phyloP scores from a whole-genome alignment of 2,329 filamentous ascomycete species.

The Ophiostoma ulmi region DNA sequence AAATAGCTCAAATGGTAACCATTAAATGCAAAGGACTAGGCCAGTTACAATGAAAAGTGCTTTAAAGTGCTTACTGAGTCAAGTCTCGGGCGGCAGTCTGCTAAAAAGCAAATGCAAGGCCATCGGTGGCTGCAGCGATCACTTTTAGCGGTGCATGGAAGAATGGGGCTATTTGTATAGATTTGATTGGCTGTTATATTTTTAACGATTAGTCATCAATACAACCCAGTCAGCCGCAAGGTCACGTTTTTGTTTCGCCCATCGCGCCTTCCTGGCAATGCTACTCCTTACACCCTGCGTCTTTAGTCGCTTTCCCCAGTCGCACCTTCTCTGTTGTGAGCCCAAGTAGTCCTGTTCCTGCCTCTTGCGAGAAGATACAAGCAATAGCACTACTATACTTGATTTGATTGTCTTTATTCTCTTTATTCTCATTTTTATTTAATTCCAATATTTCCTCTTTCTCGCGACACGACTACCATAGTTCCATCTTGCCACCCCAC shows the following conservation, averaged over 20 bases:
- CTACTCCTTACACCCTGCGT: background rate
- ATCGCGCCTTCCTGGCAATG: background rate
- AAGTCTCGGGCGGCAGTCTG: background rate
- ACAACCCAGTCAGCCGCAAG: background rate
- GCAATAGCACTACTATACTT: background rate
- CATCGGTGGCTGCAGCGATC: constrained; percentile 12
- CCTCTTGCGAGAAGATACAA: background rate
- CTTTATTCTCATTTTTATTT: background rate
- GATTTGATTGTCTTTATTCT: background rate
- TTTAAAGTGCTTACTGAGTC: constrained; percentile 6
- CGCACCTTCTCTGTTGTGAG: background rate
- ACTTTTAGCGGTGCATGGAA: background rate
- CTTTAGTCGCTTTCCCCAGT: background rate
- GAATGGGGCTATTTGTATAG: background rate
- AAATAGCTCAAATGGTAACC: background rate
- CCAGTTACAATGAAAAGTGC: background rate
- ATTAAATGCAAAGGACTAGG: background rate
- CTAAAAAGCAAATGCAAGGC: constrained; percentile 12
- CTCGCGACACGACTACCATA: constrained; percentile 13
- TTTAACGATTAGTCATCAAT: background rate
- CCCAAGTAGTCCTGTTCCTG: background rate
- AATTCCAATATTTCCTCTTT: background rate
- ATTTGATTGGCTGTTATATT: background rate
- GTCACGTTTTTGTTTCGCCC: background rate
- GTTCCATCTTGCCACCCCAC: constrained; percentile 11